A percentile compares a stretch with the other conserved stretches of the same genome.
Evolutionary conservation across 2,329 filamentous ascomycete species (phyloP).

Genomic region (Cladophialophora psammophila): DNA sequence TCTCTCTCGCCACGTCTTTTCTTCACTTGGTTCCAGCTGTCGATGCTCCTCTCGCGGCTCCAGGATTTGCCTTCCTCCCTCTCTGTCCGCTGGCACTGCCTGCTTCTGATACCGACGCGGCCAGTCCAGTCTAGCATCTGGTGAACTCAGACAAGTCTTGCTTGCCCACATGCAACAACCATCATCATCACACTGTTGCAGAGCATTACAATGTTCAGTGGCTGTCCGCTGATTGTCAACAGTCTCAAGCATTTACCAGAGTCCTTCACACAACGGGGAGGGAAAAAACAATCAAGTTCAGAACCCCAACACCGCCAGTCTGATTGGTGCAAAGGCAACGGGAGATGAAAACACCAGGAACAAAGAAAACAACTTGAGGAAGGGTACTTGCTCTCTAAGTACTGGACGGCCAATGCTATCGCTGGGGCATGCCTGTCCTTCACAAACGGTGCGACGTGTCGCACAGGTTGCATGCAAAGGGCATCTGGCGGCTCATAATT

Average conservation of each 20-base stretch:
- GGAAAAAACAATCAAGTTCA: constrained; percentile 11
- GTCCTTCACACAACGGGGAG: not conserved
- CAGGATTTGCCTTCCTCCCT: not conserved
- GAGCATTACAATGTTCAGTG: constrained; percentile 31
- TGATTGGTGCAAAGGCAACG: not conserved
- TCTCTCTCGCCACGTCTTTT: constrained; percentile 3
- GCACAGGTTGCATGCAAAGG: constrained; percentile 26
- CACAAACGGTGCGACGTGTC: constrained; percentile 24
- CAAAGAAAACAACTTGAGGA: not conserved
- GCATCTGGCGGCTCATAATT: constrained; percentile 13
- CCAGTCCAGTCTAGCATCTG: not conserved
- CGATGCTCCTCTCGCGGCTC: not conserved
- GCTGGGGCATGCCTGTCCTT: not conserved
- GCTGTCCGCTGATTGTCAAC: constrained; percentile 10
- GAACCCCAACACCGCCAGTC: constrained; percentile 10
- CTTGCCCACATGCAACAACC: constrained; percentile 18
- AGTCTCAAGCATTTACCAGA: constrained; percentile 21
- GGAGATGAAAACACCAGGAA: not conserved
- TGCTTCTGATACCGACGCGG: not conserved
- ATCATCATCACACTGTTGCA: constrained; percentile 34
- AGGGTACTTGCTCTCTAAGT: constrained; percentile 19
- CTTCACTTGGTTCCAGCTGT: constrained; percentile 9
- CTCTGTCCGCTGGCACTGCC: constrained; percentile 7
- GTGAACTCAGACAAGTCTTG: constrained; percentile 14
- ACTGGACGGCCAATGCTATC: not conserved